Base-by-base conservation (phyloP, 176 grass and related monocot species). In the Ensete glaucum region DNA sequence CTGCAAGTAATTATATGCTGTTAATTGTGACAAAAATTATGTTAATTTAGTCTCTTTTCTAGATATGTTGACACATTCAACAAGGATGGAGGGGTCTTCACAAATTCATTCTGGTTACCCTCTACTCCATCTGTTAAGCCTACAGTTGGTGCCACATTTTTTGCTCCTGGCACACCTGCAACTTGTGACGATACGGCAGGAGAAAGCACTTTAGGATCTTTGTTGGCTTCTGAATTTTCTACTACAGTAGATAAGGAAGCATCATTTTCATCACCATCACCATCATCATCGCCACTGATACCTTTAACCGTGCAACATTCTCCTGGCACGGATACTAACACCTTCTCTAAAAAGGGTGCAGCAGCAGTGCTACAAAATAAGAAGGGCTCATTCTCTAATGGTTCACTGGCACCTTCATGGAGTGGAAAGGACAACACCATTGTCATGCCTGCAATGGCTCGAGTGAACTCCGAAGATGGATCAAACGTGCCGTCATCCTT, bases 31-130 rank as follows among this genome's bases (percentile, higher is more conserved):
- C 34, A 43, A 43, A 43, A 43, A 43, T 43, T 43, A 70, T 70
- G 34, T 11, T 21, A 16, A 8, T 74, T 34, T 77, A 74, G 7
- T 73, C 27, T 59, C 34, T 75, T 69, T 55, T 14, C 12, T 54
- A 97, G 90, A 85, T 98, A 98, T 66, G 94, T 98, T 15, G 94
- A 98, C 81, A 99, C 95, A 21, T 99, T 99, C 75, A 99, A 99
- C 51, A 99, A 99, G 80, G 83, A 58, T 3, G 77, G 85, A 81
- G 68, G 81, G 21, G 21, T 78, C 21, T 77, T 83, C 27, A 81
- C 77, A 83, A 83, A 79, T 51, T 59, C 73, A 10, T 99, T 87
- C 80, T 82, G 83, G 67, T 89, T 80, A 58, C 96, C 78, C 11
- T 78, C 88, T 67, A 77, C 84, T 87, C 66, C 91, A 29, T 89